Evolutionary conservation across 2,329 filamentous ascomycete species (phyloP).

Genomic region (Corinectria fuckeliana): DNA sequence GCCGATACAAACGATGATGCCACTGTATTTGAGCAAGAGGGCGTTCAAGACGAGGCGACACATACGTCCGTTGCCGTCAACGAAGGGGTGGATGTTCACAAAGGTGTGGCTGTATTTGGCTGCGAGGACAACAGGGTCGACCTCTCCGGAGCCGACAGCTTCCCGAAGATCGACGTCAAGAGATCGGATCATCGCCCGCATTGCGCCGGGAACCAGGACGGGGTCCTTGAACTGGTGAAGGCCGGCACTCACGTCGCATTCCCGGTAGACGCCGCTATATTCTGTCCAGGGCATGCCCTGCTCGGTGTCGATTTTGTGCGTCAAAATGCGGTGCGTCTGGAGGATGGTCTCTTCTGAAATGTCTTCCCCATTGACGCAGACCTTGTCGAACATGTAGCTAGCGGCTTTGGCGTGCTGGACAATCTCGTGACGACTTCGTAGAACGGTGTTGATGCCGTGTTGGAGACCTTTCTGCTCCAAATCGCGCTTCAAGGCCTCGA

Average conservation of each 20-base stretch:
- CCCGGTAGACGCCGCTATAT: conserved; percentile 36
- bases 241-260: conserved; percentile 23
- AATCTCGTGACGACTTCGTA: conserved; percentile 13
- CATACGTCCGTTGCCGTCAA: conserved; percentile 44
- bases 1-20: conserved; percentile 6
- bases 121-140: conserved; percentile 37
- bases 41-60: conserved; percentile 44
- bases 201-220: conserved; percentile 28
- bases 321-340: conserved; percentile 36
- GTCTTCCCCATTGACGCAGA: conserved; percentile 11
- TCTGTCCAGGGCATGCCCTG: conserved; percentile 9
- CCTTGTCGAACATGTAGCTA: conserved; percentile 18
- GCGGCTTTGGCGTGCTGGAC: conserved; percentile 21
- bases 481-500: background rate
- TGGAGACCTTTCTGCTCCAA: background rate
- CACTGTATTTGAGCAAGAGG: conserved; percentile 41
- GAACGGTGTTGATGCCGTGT: background rate
- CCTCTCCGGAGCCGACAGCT: background rate
- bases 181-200: conserved; percentile 31
- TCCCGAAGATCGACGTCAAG: conserved; percentile 32
- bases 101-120: conserved; percentile 40
- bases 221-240: background rate
- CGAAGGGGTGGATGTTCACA: conserved; percentile 46
- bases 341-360: conserved; percentile 32
- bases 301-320: background rate